Base-by-base conservation (phyloP, 805 yeast genomes). In the Metschnikowia matae region DNA sequence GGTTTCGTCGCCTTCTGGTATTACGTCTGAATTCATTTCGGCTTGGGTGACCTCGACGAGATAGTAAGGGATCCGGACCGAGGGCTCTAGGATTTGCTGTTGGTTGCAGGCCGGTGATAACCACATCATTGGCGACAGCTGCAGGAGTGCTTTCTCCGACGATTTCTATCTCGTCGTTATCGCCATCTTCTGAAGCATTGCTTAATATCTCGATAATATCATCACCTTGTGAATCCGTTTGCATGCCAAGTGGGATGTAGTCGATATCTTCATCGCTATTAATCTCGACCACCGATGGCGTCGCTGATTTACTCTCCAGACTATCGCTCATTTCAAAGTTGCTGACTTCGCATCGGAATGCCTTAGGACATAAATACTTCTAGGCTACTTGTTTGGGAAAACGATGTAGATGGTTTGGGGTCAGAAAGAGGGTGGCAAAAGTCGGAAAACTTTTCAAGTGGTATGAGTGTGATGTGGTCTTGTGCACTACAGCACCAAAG, bases 211-310 rank as follows among this genome's bases (percentile, higher is more conserved):
- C 60, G 40, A 54, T 49, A 20, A 52, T 48, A 31, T 49, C 48
- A 17, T 44, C 44, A 14, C 48, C 51, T 33, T 50, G 52, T 20
- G 43, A 40, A 6, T 26, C 36, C 3, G 38, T 13, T 14, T 15
- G 18, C n/a, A 17, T 10, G n/a, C 23, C 8, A 20, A 35, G 42
- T 40, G 34, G 17, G 18, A 13, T 6, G 6, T 34, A 17, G 2
- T 42, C 48, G 14, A 17, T 13, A 10, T 56, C 58, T 7, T 54
- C 60, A 23, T 50, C 58, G 23, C 58, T 54, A 23, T 31, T 36
- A 26, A 56, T 39, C 23, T 56, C 58, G n/a, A 54, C 52, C 42
- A 54, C 52, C 44, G 52, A 44, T 38, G 54, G 55, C 31, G 53
- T 37, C 10, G 48, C 50, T 10, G 50, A 42, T 26, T 48, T 53